Percentiles rank a stretch among this genome's conserved stretches.
These are phyloP conservation scores for Hymenochaete sp. DNA, from an alignment of 1,284 basidiomycete genomes.

Conservation along the genomic window DNA sequence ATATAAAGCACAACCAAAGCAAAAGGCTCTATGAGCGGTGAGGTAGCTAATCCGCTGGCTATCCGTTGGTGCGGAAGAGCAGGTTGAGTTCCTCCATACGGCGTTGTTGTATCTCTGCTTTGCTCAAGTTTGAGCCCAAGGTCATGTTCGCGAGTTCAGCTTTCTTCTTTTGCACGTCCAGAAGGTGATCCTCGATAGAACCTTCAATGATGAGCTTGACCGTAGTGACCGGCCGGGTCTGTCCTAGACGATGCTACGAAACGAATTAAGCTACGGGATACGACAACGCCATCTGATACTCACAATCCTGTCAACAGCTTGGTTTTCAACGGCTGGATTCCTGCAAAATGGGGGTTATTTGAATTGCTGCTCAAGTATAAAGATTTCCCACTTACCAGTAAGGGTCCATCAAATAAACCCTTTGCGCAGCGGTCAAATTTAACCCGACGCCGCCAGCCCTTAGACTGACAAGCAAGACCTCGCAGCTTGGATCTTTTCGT, in stretches of 20 bases:
- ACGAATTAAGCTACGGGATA: conserved; percentile 17
- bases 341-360: conserved; percentile 31
- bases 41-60: conserved; percentile 6
- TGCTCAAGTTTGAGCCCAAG: conserved; percentile 71
- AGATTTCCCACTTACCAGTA: conserved; percentile 61
- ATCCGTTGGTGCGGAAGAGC: conserved; percentile 58
- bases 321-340: conserved; percentile 96
- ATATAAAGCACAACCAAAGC: neutral
- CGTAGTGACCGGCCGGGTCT: conserved; percentile 84
- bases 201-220: conserved; percentile 89
- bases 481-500: conserved; percentile 74
- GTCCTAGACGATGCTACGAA: conserved; percentile 80
- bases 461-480: conserved; percentile 91
- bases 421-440: conserved; percentile 86
- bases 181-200: conserved; percentile 83
- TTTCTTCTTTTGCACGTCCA: conserved; percentile 93
- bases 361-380: conserved; percentile 4
- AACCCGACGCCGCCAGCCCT: conserved; percentile 96
- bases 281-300: conserved; percentile 25
- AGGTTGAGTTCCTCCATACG: conserved; percentile 76
- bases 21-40: neutral
- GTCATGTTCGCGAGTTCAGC: conserved; percentile 88
- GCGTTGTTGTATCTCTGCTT: conserved; percentile 74
- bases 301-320: conserved; percentile 89
- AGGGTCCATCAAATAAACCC: conserved; percentile 92